Evolutionary conservation across 176 grass and related monocot genomes (phyloP).

Genomic region (Typha latifolia): DNA sequence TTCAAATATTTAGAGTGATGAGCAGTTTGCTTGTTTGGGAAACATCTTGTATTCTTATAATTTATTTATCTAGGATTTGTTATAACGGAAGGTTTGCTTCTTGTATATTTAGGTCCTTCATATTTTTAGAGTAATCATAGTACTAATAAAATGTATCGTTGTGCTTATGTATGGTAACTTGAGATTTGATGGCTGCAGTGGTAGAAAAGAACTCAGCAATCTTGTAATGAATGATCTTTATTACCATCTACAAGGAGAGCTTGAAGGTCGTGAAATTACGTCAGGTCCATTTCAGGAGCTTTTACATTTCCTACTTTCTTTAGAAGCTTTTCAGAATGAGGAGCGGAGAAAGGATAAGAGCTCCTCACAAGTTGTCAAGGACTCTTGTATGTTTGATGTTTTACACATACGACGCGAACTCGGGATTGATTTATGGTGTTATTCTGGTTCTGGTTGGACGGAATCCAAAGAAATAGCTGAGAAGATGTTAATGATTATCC

Average conservation of each 20-base stretch:
- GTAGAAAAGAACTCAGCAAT: slow-evolving; percentile 36
- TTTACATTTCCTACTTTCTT: slow-evolving; percentile 53
- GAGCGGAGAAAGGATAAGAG: slow-evolving; percentile 21
- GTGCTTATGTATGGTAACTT: background rate
- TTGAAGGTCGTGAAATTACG: slow-evolving; percentile 64
- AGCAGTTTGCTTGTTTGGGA: too few species aligned
- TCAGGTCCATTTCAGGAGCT: slow-evolving; percentile 79
- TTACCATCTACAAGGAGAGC: slow-evolving; percentile 55
- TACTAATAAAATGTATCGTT: too few species aligned
- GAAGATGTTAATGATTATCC: slow-evolving; percentile 59
- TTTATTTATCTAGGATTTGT: too few species aligned
- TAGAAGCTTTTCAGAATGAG: slow-evolving; percentile 57
- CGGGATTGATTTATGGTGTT: slow-evolving; percentile 57
- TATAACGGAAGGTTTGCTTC: too few species aligned
- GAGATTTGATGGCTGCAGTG: slow-evolving; percentile 27
- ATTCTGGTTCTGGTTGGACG: slow-evolving; percentile 58
- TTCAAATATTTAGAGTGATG: too few species aligned
- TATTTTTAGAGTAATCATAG: too few species aligned
- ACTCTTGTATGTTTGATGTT: slow-evolving; percentile 45
- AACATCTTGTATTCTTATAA: too few species aligned
- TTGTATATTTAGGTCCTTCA: too few species aligned
- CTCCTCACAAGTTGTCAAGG: slow-evolving; percentile 13
- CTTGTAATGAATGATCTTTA: slow-evolving; percentile 66
- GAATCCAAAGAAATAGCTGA: slow-evolving; percentile 49
- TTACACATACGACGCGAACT: slow-evolving; percentile 39